Conservation (phyloP, 768 basidiomycete genomes). For the Lentinus brumalis region DNA sequence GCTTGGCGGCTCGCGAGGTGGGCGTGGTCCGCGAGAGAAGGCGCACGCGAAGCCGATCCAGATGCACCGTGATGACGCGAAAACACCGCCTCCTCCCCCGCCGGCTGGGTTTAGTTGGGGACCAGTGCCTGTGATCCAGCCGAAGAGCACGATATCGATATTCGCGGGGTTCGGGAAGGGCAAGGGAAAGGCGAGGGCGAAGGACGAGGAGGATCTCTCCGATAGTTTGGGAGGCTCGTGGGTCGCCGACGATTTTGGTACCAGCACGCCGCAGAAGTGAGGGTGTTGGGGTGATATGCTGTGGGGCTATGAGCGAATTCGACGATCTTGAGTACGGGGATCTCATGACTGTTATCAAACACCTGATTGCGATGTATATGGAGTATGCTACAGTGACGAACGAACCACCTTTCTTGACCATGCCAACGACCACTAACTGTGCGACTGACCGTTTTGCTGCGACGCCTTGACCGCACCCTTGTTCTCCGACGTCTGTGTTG, state of each 20-base stretch:
- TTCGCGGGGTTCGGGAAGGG: slow-evolving; percentile 2
- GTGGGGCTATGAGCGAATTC: neutral
- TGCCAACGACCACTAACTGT: neutral
- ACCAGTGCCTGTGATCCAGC: slow-evolving; percentile 46
- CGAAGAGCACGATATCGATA: slow-evolving; percentile 22
- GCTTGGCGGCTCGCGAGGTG: neutral
- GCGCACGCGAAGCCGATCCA: slow-evolving; percentile 39
- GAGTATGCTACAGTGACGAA: slow-evolving; percentile 12
- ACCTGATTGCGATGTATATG: slow-evolving; percentile 11
- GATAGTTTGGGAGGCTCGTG: slow-evolving; percentile 13
- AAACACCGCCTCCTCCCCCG: slow-evolving; percentile 16
- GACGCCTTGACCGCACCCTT: no score
- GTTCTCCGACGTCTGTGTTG: neutral
- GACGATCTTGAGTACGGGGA: neutral
- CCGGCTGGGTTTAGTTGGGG: slow-evolving; percentile 59
- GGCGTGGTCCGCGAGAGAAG: slow-evolving; percentile 18
- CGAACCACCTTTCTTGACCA: neutral
- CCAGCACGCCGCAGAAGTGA: slow-evolving; percentile 5
- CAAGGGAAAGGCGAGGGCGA: neutral
- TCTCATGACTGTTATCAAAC: neutral
- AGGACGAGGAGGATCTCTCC: neutral
- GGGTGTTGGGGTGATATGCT: neutral
- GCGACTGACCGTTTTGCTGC: no score
- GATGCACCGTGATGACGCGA: slow-evolving; percentile 29
- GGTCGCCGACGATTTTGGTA: slow-evolving; percentile 20